Evolutionary conservation across 2,329 filamentous ascomycete species (phyloP).

Genomic region (Fusarium compactum): DNA sequence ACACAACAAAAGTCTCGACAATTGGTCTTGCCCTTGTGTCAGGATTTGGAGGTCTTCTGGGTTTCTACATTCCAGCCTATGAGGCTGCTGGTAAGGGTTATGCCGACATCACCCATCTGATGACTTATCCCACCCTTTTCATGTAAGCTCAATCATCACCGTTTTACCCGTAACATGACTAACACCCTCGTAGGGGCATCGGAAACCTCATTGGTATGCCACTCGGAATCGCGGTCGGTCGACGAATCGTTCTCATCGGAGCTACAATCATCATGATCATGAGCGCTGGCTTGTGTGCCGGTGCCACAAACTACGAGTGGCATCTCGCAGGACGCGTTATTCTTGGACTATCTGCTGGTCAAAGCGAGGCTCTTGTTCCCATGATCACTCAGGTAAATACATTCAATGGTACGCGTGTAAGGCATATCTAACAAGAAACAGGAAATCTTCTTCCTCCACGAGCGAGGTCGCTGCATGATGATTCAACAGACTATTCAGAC

Average conservation of each 20-base stretch:
- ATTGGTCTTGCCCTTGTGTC: slow-evolving; percentile 20
- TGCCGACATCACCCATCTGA: slow-evolving; percentile 22
- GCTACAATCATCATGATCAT: slow-evolving; percentile 40
- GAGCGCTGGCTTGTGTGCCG: slow-evolving; percentile 34
- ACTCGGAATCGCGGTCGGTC: slow-evolving; percentile 37
- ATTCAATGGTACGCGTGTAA: too few relatives aligned
- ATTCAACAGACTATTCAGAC: slow-evolving; percentile 40
- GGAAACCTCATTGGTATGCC: slow-evolving; percentile 43
- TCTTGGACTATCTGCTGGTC: slow-evolving; percentile 36
- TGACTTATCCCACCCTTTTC: slow-evolving; percentile 24
- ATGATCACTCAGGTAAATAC: slow-evolving; percentile 22
- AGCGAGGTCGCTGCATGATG: slow-evolving; percentile 38
- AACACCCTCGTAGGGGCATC: slow-evolving; percentile 19
- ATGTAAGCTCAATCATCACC: not conserved
- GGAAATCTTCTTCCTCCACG: slow-evolving; percentile 43
- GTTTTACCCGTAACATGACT: fast-evolving
- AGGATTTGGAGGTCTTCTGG: slow-evolving; percentile 19
- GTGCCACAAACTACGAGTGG: slow-evolving; percentile 39
- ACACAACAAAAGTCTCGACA: slow-evolving; percentile 9
- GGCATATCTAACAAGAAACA: not conserved
- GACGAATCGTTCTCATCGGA: slow-evolving; percentile 38
- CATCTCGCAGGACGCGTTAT: slow-evolving; percentile 35
- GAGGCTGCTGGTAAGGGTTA: slow-evolving; percentile 17
- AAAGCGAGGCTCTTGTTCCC: slow-evolving; percentile 34
- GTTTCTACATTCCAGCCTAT: slow-evolving; percentile 22